These are phyloP conservation scores for Kwoniella botswanensis DNA, from an alignment of 768 basidiomycete species.

Conservation along the genomic window DNA sequence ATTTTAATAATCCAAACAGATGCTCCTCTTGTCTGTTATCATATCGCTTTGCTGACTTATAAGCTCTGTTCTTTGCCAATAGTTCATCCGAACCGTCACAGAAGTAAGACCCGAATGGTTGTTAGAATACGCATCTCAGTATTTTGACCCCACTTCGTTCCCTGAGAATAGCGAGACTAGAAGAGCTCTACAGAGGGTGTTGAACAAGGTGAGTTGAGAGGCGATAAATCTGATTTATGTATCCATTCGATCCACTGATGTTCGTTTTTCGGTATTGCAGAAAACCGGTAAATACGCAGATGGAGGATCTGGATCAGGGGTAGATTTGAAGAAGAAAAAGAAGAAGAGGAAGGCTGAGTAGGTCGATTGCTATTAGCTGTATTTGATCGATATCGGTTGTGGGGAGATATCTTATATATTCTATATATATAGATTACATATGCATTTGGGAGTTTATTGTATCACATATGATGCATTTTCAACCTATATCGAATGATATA, in stretches of 20 bases:
- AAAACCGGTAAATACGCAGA: slow-evolving; percentile 38
- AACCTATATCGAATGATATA: neutral
- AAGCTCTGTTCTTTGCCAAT: too few relatives aligned
- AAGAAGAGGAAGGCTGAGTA: slow-evolving; percentile 52
- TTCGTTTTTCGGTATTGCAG: slow-evolving; percentile 12
- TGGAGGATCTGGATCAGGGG: slow-evolving; percentile 19
- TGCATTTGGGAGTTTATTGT: neutral
- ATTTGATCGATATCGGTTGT: too few relatives aligned
- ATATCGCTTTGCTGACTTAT: too few relatives aligned
- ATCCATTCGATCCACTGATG: neutral
- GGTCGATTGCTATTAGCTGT: neutral
- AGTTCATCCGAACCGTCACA: slow-evolving; percentile 87
- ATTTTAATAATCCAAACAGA: neutral
- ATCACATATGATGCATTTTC: neutral
- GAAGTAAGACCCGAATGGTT: slow-evolving; percentile 86
- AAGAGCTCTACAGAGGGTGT: slow-evolving; percentile 65
- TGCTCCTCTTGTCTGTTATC: too few relatives aligned
- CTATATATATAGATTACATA: neutral
- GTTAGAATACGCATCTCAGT: slow-evolving; percentile 67
- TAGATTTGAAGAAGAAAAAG: slow-evolving; percentile 49
- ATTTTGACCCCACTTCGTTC: slow-evolving; percentile 73
- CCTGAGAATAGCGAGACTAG: slow-evolving; percentile 61
- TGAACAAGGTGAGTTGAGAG: slow-evolving; percentile 61
- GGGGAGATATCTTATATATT: neutral
- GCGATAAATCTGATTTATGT: too few relatives aligned